Percentiles rank a stretch among this genome's conserved stretches.
Conservation (phyloP, 148 eudicot species). For the Diospyros lotus region DNA sequence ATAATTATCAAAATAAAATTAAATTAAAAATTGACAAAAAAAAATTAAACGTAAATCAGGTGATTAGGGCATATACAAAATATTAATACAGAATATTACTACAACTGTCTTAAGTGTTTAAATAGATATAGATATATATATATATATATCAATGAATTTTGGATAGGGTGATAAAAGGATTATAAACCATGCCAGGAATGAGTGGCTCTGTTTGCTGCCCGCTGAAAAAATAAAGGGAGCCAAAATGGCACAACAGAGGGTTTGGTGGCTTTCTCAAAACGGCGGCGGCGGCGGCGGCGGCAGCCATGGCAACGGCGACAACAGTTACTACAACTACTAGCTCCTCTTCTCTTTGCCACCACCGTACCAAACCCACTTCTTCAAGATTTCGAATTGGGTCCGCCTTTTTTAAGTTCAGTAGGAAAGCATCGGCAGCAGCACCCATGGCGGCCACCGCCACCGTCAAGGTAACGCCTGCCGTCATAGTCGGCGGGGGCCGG, state of each 20-base stretch:
- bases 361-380: slow-evolving; percentile 32
- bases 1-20: too few species aligned
- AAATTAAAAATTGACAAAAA: too few species aligned
- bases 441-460: slow-evolving; percentile 18
- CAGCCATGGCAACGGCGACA: slow-evolving; percentile 23
- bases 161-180: neutral
- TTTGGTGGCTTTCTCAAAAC: neutral
- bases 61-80: too few species aligned
- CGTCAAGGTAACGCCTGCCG: slow-evolving; percentile 56
- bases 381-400: slow-evolving; percentile 10
- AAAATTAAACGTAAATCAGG: too few species aligned
- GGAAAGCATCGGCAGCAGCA: slow-evolving; percentile 13
- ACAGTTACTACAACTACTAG: slow-evolving; percentile 8
- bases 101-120: too few species aligned
- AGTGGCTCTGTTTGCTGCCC: slow-evolving; percentile 27
- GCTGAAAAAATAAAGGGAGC: too few species aligned
- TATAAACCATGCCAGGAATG: slow-evolving; percentile 8
- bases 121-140: too few species aligned
- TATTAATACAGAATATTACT: too few species aligned
- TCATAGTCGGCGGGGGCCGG: slow-evolving; percentile 88
- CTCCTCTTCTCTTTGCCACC: slow-evolving; percentile 25
- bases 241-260: neutral
- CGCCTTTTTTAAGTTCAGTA: slow-evolving; percentile 1
- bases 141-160: neutral
- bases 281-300: neutral